phyloP scores from a whole-genome alignment of 345 rosid species.

The Eucalyptus dawsonii region DNA sequence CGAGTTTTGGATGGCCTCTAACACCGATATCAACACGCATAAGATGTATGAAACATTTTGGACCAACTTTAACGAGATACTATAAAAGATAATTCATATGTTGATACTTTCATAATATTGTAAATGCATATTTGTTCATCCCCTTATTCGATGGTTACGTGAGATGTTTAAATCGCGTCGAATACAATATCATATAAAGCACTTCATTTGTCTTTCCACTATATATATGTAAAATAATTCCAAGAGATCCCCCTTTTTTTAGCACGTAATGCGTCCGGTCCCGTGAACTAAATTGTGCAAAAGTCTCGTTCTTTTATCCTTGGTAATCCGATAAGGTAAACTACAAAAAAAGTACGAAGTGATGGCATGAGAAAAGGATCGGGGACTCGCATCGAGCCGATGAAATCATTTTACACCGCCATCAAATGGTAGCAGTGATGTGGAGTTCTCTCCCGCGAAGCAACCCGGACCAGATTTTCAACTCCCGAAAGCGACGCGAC shows the following conservation, averaged over 20 bases:
- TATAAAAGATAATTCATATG: neutral
- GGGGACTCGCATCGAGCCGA: neutral
- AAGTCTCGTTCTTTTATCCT: neutral
- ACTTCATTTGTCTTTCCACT: neutral
- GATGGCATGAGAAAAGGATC: neutral
- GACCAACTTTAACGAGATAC: neutral
- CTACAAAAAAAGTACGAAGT: neutral
- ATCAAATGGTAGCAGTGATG: neutral
- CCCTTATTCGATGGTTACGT: fast-evolving
- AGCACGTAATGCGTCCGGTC: neutral
- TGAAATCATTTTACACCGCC: neutral
- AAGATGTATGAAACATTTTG: fast-evolving
- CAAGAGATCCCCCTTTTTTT: neutral
- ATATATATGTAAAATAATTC: neutral
- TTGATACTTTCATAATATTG: neutral
- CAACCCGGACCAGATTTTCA: neutral
- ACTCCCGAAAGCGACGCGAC: neutral
- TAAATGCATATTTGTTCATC: neutral
- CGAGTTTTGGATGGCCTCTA: neutral
- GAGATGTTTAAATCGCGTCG: fast-evolving
- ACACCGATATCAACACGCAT: neutral
- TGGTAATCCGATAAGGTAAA: neutral
- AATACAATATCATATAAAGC: fast-evolving
- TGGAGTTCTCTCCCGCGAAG: neutral
- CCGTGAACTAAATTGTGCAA: neutral